These are phyloP conservation scores for Aphanocladium album DNA, from an alignment of 2,329 filamentous ascomycete species.

Conservation along the genomic window DNA sequence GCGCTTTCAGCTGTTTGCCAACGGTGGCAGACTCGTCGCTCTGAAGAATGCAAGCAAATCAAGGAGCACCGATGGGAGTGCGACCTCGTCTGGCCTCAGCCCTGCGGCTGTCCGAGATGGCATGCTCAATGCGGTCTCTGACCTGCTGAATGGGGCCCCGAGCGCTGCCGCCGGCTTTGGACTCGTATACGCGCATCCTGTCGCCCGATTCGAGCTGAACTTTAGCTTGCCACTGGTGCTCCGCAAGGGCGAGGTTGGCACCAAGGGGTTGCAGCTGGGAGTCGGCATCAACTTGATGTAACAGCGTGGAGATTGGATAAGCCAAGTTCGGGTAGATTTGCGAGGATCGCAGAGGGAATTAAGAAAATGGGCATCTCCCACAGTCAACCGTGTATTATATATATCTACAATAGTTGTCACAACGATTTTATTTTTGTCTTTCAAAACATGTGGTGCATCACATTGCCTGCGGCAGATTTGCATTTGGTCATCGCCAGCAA, in stretches of 20 bases:
- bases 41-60: conserved; percentile 50
- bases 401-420: not conserved
- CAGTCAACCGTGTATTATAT: not conserved
- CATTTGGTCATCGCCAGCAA: no score
- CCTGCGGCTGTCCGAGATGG: conserved; percentile 44
- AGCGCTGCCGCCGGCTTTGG: conserved; percentile 84
- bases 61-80: conserved; percentile 37
- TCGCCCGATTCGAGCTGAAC: conserved; percentile 92
- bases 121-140: conserved; percentile 58
- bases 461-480: no score
- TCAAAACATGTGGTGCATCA: no score
- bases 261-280: conserved; percentile 92
- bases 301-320: not conserved
- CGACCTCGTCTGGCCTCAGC: conserved; percentile 28
- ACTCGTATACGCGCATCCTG: conserved; percentile 89
- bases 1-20: conserved; percentile 84
- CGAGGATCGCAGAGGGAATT: not conserved
- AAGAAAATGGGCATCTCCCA: not conserved
- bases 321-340: not conserved
- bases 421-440: not conserved
- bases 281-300: conserved; percentile 95
- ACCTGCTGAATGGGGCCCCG: conserved; percentile 70
- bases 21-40: conserved; percentile 78
- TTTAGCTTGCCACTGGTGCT: conserved; percentile 83
- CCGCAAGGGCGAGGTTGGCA: conserved; percentile 75